Evolutionary conservation across 2,329 filamentous ascomycete genomes (phyloP).

Genomic region (Pseudogymnoascus sp.): DNA sequence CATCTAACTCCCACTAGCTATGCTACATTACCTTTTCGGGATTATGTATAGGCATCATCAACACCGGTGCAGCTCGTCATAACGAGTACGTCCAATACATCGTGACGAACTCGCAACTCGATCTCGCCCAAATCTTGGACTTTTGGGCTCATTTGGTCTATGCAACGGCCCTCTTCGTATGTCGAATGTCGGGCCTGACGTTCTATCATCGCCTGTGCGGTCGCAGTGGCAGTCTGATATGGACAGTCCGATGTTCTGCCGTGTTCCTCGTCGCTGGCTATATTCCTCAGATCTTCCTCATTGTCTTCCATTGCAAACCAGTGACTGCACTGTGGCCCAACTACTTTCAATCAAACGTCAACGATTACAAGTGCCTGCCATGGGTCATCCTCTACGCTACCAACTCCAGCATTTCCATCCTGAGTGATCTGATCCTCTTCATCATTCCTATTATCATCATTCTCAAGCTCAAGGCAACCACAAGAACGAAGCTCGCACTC

Average conservation of each 20-base stretch:
- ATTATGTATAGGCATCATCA: conserved; percentile 36
- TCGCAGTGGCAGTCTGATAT: conserved; percentile 32
- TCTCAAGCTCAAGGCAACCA: conserved; percentile 42
- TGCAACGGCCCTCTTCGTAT: conserved; percentile 43
- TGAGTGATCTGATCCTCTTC: conserved; percentile 47
- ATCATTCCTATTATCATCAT: conserved; percentile 45
- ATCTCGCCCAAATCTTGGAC: conserved; percentile 42
- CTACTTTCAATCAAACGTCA: conserved; percentile 38
- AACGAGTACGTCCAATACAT: conserved; percentile 43
- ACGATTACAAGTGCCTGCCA: conserved; percentile 39
- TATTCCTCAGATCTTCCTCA: conserved; percentile 43
- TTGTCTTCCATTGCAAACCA: conserved; percentile 47
- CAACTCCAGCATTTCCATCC: conserved; percentile 43
- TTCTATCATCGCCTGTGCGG: conserved; percentile 45
- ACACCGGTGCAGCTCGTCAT: conserved; percentile 43
- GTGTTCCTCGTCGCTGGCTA: conserved; percentile 38
- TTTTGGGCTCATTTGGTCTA: conserved; percentile 48
- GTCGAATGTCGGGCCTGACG: conserved; percentile 46
- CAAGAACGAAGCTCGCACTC: conserved; percentile 41
- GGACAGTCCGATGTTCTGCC: conserved; percentile 34
- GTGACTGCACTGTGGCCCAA: conserved; percentile 49
- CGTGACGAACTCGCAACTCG: conserved; percentile 36
- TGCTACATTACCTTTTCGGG: background rate
- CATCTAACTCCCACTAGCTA: background rate
- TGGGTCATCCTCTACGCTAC: conserved; percentile 49